Evolutionary conservation across 352 stramenopile species (phyloP).

Genomic region (Pythium dissotocum): DNA sequence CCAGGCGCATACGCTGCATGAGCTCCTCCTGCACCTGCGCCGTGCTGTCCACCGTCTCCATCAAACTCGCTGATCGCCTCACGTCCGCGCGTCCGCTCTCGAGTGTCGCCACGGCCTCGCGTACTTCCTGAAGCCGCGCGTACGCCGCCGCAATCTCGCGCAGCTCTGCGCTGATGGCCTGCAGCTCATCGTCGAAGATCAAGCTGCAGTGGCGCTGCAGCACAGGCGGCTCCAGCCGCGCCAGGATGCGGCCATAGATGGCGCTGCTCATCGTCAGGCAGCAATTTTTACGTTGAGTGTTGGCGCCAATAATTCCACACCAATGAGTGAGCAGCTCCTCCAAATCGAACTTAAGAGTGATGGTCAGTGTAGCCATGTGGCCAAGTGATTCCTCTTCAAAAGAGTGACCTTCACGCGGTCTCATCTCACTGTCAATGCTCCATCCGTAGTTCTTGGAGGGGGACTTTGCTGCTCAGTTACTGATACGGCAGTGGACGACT

Average conservation of each 20-base stretch:
- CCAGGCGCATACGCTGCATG: background rate
- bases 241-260: slow-evolving; percentile 17
- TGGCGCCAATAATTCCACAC: background rate
- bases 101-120: slow-evolving; percentile 5
- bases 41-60: slow-evolving; percentile 1
- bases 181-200: slow-evolving; percentile 16
- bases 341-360: too few species aligned
- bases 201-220: slow-evolving; percentile 12
- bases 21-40: background rate
- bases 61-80: background rate
- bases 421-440: too few species aligned
- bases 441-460: too few species aligned
- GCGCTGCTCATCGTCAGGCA: background rate
- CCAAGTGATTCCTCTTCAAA: too few species aligned
- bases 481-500: too few species aligned
- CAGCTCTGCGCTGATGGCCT: background rate
- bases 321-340: too few species aligned
- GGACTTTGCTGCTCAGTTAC: too few species aligned
- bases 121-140: slow-evolving; percentile 19
- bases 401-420: too few species aligned
- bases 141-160: background rate
- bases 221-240: slow-evolving; percentile 11
- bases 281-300: too few species aligned
- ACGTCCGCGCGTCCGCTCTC: slow-evolving; percentile 8
- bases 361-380: too few species aligned